These are phyloP conservation scores for Gaultheria prostrata DNA, from an alignment of 148 eudicot species.

Conservation along the genomic window DNA sequence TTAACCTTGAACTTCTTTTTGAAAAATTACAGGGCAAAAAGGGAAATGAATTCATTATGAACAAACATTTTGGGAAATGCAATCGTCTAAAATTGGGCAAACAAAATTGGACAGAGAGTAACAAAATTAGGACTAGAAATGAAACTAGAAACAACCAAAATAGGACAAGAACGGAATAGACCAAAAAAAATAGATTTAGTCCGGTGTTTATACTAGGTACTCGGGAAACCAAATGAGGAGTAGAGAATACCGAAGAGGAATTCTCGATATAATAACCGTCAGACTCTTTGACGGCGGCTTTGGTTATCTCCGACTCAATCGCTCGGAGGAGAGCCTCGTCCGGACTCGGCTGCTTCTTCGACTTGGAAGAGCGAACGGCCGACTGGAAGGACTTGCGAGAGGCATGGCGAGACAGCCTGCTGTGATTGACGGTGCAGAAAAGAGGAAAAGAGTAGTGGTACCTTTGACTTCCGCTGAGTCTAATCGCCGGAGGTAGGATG, in stretches of 20 bases:
- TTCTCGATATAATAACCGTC: conserved; percentile 36
- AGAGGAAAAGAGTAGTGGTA: conserved; percentile 30
- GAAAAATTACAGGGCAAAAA: not conserved
- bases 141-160: no score
- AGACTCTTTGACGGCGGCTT: conserved; percentile 44
- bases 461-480: conserved; percentile 37
- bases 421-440: conserved; percentile 27
- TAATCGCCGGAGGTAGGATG: conserved; percentile 45
- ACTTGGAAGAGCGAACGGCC: conserved; percentile 20
- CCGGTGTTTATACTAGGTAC: not conserved
- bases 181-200: no score
- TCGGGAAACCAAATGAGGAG: not conserved
- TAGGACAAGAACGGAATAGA: no score
- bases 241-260: conserved; percentile 5
- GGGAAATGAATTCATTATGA: not conserved
- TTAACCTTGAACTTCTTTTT: not conserved
- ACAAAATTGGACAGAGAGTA: not conserved
- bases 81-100: not conserved
- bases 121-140: not conserved
- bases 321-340: conserved; percentile 48
- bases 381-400: conserved; percentile 32
- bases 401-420: conserved; percentile 16
- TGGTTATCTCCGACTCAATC: conserved; percentile 48
- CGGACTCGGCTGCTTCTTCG: conserved; percentile 15
- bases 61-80: not conserved